Evolutionary conservation across 345 rosid genomes (phyloP), one percentile per base, ranked within the genome.

Genomic region (Turnera subulata): DNA sequence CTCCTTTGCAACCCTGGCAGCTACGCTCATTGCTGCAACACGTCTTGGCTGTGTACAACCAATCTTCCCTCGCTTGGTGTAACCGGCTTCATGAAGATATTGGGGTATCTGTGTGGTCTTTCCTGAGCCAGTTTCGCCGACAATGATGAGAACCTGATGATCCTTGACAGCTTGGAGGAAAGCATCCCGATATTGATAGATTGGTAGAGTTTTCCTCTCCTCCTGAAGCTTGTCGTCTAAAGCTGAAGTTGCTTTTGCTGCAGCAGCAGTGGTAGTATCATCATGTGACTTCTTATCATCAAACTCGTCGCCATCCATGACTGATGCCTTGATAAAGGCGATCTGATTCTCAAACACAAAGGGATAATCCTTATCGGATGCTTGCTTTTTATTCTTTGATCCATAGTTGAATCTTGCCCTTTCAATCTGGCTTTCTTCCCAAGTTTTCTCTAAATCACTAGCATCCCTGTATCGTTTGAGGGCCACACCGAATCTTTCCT

Each of bases 1-100:
- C 72, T 93, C 99, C 64, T 93, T 96, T 66, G 99, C 82, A 73
- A 93, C 99, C 65, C 99, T 85, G 56, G 94, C 97, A 66, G 98
- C 88, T 66, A 93, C 97, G 65, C 97, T 93, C 99, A 89, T 93
- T 45, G 98, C 98, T 58, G 98, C 98, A 70, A 92, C 95, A 65
- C 96, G 73, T 52, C 98, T 84, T 50, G 96, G 99, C 75, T 93
- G 99, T 17, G 99, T 89, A 75, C 98, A 92, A 61, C 96, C 99
- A 68, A 86, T 59, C 94, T 82, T 89, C 56, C 99, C 99, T 16
- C 69, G 79, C 74, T 83, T 89, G 12, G 96, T 92, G 79, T 89
- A 92, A 68, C 96, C 96, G 64, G 91, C 95, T 79, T 92, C 98
- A 55, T 92, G 95, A 59, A 89, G 93, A 76, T 92, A 92, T 54